A percentile compares a stretch with the other conserved stretches of the same genome.
Evolutionary conservation across 2,329 filamentous ascomycete genomes (phyloP).

Genomic region (Fusarium tanahbumbuense): DNA sequence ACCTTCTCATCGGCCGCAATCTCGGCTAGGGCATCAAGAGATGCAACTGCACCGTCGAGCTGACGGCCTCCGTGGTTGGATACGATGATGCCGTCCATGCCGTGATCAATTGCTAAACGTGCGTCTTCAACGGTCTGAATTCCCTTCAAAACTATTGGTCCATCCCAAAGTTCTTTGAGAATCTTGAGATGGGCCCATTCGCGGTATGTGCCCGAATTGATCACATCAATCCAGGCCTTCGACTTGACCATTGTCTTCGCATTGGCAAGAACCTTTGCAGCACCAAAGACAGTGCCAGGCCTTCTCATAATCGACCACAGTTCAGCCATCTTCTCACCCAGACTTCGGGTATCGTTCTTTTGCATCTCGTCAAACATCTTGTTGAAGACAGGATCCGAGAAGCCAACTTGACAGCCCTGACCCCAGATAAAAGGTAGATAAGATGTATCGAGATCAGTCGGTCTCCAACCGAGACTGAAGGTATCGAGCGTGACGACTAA

Average conservation of each 20-base stretch:
- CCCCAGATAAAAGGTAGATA: slow-evolving; percentile 71
- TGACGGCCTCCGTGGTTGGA: slow-evolving; percentile 59
- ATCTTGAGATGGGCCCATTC: slow-evolving; percentile 72
- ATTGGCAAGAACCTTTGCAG: slow-evolving; percentile 34
- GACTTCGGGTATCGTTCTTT: slow-evolving; percentile 28
- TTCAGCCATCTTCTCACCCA: slow-evolving; percentile 28
- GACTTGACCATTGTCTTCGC: slow-evolving; percentile 29
- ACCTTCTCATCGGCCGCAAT: slow-evolving; percentile 66
- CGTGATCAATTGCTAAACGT: slow-evolving; percentile 51
- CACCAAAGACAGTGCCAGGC: slow-evolving; percentile 40
- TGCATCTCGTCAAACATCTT: slow-evolving; percentile 31
- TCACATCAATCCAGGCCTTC: slow-evolving; percentile 41
- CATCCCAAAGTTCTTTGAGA: slow-evolving; percentile 70
- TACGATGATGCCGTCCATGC: slow-evolving; percentile 55
- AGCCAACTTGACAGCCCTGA: slow-evolving; percentile 70
- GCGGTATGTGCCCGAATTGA: slow-evolving; percentile 58
- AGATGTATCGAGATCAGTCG: slow-evolving; percentile 72
- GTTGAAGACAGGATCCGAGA: slow-evolving; percentile 73
- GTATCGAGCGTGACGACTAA: slow-evolving; percentile 81
- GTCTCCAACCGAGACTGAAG: slow-evolving; percentile 75
- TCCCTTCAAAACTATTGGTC: slow-evolving; percentile 59
- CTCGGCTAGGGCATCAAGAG: slow-evolving; percentile 64
- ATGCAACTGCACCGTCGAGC: slow-evolving; percentile 55
- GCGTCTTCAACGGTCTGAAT: slow-evolving; percentile 57
- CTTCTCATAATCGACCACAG: slow-evolving; percentile 36